phyloP scores from a whole-genome alignment of 192 early-diverging fungal genomes.

The Podila clonocystis region DNA sequence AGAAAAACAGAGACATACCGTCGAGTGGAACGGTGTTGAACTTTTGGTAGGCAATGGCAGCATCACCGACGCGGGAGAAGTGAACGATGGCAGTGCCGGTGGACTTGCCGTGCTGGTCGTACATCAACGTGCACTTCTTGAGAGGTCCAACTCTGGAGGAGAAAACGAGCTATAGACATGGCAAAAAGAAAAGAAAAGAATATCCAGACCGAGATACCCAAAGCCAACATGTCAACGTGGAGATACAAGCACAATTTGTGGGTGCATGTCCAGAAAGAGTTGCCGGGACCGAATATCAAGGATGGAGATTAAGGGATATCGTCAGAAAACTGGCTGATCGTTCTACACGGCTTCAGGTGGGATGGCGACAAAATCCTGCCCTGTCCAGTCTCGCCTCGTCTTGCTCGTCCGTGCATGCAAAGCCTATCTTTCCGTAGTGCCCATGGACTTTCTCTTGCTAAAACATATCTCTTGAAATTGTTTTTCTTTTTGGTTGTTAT shows the following conservation, averaged over 20 bases:
- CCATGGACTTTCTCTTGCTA: too few species aligned
- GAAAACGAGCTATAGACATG: conserved; percentile 45
- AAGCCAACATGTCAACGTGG: conserved; percentile 6
- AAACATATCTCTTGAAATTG: too few species aligned
- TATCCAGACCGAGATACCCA: background rate
- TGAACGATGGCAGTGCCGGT: conserved; percentile 58
- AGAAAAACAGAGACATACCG: conserved; percentile 24
- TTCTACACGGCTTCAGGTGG: too few species aligned
- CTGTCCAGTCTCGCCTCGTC: too few species aligned
- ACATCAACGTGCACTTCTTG: conserved; percentile 59
- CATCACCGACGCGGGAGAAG: conserved; percentile 56
- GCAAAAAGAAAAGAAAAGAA: background rate
- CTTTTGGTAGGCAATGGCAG: conserved; percentile 50
- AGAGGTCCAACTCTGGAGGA: conserved; percentile 57
- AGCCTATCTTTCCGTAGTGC: too few species aligned
- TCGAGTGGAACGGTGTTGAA: conserved; percentile 59
- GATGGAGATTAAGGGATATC: too few species aligned
- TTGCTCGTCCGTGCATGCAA: too few species aligned
- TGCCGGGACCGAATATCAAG: background rate
- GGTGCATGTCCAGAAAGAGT: background rate
- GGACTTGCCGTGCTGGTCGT: conserved; percentile 61
- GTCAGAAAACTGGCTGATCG: too few species aligned
- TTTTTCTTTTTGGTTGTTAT: too few species aligned
- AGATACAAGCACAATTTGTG: background rate
- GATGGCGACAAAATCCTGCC: too few species aligned